A percentile compares a stretch with the other conserved stretches of the same genome.
Evolutionary conservation across 2,329 filamentous ascomycete species (phyloP).

Genomic region (Immersiporthe knoxdaviesiana): DNA sequence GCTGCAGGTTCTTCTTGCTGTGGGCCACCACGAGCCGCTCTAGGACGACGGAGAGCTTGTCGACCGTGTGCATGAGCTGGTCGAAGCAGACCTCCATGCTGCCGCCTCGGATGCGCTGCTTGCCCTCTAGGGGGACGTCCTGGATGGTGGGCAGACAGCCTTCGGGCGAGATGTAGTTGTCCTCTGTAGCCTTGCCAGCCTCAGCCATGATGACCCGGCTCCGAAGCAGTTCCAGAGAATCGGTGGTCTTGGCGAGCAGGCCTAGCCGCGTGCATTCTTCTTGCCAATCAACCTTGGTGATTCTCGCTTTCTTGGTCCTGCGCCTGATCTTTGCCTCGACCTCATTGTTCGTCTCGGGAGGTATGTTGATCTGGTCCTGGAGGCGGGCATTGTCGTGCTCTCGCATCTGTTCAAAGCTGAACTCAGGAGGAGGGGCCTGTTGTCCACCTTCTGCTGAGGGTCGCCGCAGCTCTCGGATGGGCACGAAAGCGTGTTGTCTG

Average conservation of each 20-base stretch:
- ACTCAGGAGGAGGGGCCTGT: background rate
- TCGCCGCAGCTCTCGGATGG: constrained; percentile 8
- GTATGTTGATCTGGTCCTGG: background rate
- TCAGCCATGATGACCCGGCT: constrained; percentile 16
- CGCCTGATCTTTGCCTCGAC: background rate
- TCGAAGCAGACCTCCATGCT: constrained; percentile 29
- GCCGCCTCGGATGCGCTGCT: constrained; percentile 21
- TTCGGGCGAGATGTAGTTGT: constrained; percentile 23
- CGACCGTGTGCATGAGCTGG: constrained; percentile 22
- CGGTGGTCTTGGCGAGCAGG: constrained; percentile 13
- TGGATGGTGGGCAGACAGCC: constrained; percentile 14
- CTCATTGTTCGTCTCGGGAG: background rate
- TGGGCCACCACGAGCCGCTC: constrained; percentile 20
- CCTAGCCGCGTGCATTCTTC: constrained; percentile 26
- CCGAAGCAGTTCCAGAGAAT: constrained; percentile 5
- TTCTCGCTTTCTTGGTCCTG: background rate
- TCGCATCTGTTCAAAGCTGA: constrained; percentile 9
- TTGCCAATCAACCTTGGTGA: constrained; percentile 21
- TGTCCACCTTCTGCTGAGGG: background rate
- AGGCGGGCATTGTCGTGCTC: background rate
- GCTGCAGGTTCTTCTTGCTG: constrained; percentile 20
- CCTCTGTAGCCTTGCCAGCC: constrained; percentile 19
- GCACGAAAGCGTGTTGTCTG: constrained; percentile 6
- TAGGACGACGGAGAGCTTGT: constrained; percentile 7
- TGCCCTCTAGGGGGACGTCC: constrained; percentile 18